Evolutionary conservation across 1,284 basidiomycete genomes (phyloP), one percentile per base, ranked within the genome.

Genomic region (Cronartium ribicola): DNA sequence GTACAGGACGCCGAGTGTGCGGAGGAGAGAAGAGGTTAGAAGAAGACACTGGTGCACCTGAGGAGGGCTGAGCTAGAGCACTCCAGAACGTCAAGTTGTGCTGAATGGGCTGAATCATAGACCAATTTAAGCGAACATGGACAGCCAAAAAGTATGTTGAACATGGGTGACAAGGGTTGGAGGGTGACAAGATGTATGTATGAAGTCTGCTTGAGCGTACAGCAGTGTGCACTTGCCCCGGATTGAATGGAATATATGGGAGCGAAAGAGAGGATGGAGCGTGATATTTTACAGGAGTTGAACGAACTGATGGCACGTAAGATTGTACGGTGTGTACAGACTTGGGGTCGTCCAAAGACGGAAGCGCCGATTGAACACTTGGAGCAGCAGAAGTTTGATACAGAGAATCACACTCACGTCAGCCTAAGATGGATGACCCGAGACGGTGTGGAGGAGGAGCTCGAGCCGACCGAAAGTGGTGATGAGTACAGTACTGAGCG

Each of bases 301-400:
- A 55, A 55, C 51, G n/a, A n/a, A n/a, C n/a, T n/a, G n/a, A n/a
- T n/a, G n/a, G n/a, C n/a, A n/a, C n/a, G n/a, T n/a, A n/a, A n/a
- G n/a, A n/a, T n/a, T n/a, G n/a, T n/a, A n/a, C n/a, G n/a, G n/a
- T n/a, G n/a, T n/a, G n/a, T n/a, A 55, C 51, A 55, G 17, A 55
- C 51, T 22, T 5, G 29, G 51, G 29, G 14, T 20, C 29, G 11
- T 6, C n/a, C 29, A 20, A 22, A 55, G n/a, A 55, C 51, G 29
- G 51, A 22, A 22, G 51, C 7, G n/a, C n/a, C n/a, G 10, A 55
- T 55, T 55, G 51, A 55, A 55, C 5, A 46, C 17, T 46, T 46
- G 44, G 44, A 55, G 51, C n/a, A 22, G n/a, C n/a, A 55, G 29
- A 55, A 20, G 51, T 55, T 55, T 55, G 51, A 55, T 55, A 55